Conservation (phyloP, 164 flowering plant species). For the Magnolia changhungtana region DNA sequence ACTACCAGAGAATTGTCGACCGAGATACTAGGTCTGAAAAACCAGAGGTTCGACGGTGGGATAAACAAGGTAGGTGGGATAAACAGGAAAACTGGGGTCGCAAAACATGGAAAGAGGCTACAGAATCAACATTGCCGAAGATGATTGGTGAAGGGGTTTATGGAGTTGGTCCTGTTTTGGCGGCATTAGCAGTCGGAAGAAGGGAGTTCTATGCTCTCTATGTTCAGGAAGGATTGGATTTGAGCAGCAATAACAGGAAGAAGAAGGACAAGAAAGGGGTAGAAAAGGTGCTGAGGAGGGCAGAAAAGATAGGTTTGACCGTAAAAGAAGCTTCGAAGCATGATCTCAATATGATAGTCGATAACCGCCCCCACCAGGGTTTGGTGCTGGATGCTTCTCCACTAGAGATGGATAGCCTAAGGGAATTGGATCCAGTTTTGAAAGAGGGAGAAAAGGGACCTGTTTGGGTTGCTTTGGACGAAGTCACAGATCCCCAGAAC, state of each 20-base stretch:
- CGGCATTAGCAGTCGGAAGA: constrained; percentile 75
- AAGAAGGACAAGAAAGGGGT: constrained; percentile 93
- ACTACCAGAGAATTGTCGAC: constrained; percentile 29
- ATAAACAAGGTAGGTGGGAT: constrained; percentile 70
- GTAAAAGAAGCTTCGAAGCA: constrained; percentile 69
- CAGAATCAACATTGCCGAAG: constrained; percentile 63
- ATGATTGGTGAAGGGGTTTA: constrained; percentile 84
- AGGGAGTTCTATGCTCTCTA: constrained; percentile 78
- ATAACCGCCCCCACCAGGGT: constrained; percentile 92
- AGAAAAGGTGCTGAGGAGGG: constrained; percentile 64
- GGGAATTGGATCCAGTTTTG: constrained; percentile 61
- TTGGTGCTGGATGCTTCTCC: constrained; percentile 92
- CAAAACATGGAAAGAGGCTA: constrained; percentile 77
- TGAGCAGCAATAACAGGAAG: constrained; percentile 73
- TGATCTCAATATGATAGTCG: constrained; percentile 89
- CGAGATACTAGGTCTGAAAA: constrained; percentile 32
- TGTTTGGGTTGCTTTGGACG: constrained; percentile 95
- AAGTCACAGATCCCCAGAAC: constrained; percentile 94
- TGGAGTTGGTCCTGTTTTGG: constrained; percentile 94
- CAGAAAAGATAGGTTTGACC: constrained; percentile 61
- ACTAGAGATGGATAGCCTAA: constrained; percentile 69
- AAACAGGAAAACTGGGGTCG: constrained; percentile 79
- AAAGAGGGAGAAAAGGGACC: constrained; percentile 43
- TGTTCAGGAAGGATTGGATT: constrained; percentile 84
- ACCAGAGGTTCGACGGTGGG: constrained; percentile 63